phyloP scores from a whole-genome alignment of 164 flowering plant species.

The Kingdonia uniflora region DNA sequence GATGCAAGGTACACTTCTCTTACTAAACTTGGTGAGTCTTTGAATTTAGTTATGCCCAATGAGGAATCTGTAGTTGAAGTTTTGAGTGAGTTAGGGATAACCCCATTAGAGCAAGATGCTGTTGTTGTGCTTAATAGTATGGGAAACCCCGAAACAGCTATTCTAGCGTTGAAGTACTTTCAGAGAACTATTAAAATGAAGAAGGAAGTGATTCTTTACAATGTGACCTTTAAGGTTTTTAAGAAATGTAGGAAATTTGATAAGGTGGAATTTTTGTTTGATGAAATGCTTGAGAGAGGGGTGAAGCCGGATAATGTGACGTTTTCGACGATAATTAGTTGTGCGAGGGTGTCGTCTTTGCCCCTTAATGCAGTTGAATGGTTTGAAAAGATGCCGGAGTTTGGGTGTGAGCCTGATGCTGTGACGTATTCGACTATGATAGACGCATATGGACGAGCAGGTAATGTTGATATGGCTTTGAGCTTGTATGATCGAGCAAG shows the following conservation, averaged over 20 bases:
- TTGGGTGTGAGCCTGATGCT: too few relatives aligned
- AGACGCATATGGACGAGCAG: too few relatives aligned
- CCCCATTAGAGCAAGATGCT: conserved; percentile 55
- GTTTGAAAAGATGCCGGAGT: too few relatives aligned
- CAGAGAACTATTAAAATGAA: conserved; percentile 20
- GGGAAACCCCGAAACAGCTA: conserved; percentile 44
- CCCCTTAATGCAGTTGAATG: too few relatives aligned
- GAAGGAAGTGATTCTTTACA: conserved; percentile 51
- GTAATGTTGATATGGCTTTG: too few relatives aligned
- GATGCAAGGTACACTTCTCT: conserved; percentile 60
- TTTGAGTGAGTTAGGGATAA: conserved; percentile 32
- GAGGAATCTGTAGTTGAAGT: conserved; percentile 33
- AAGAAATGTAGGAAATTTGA: conserved; percentile 49
- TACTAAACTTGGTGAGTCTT: conserved; percentile 33
- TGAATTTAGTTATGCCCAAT: conserved; percentile 42
- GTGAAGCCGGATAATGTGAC: too few relatives aligned
- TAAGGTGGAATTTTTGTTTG: too few relatives aligned
- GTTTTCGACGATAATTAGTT: too few relatives aligned
- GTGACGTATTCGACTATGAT: too few relatives aligned
- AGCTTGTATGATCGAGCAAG: too few relatives aligned
- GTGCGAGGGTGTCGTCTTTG: too few relatives aligned
- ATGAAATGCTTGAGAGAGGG: too few relatives aligned
- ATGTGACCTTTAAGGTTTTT: conserved; percentile 68
- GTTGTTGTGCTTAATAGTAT: conserved; percentile 61
- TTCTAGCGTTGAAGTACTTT: conserved; percentile 40